Conservation (phyloP, 2,329 filamentous ascomycete species). For the Phaeophleospora eucalypticola region DNA sequence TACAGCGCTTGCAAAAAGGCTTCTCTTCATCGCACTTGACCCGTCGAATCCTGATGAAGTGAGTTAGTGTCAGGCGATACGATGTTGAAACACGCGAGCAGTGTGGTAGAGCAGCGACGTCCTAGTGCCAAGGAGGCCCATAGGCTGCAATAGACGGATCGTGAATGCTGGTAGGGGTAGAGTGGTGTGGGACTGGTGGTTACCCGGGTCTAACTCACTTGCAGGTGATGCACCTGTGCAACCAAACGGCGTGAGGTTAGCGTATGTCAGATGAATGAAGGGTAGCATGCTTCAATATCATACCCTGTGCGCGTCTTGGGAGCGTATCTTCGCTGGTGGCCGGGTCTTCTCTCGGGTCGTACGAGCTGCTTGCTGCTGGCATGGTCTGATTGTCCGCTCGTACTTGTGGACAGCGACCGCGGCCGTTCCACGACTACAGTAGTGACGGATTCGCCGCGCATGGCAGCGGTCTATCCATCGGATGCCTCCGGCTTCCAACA, state of each 20-base stretch:
- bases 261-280: not conserved
- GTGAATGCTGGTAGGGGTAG: no score
- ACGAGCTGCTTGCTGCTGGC: slow-evolving; percentile 11
- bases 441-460: slow-evolving; percentile 8
- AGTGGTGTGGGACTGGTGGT: no score
- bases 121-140: no score
- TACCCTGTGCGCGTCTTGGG: slow-evolving; percentile 21
- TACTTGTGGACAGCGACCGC: slow-evolving; percentile 6
- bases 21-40: slow-evolving; percentile 57
- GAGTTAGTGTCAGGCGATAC: slow-evolving; percentile 3
- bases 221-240: slow-evolving; percentile 19
- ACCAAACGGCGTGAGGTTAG: not conserved
- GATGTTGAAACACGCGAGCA: no score
- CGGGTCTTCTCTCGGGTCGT: slow-evolving; percentile 17
- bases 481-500: slow-evolving; percentile 7
- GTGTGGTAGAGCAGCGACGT: no score
- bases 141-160: no score
- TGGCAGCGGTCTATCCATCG: slow-evolving; percentile 9
- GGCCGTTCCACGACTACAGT: slow-evolving; percentile 15
- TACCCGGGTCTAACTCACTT: slow-evolving; percentile 17
- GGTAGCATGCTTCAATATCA: not conserved
- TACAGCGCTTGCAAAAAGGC: slow-evolving; percentile 27
- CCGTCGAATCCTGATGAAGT: slow-evolving; percentile 46
- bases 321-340: slow-evolving; percentile 22
- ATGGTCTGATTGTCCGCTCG: not conserved